Percentiles rank a stretch among this genome's conserved stretches.
phyloP scores from a whole-genome alignment of 2,329 filamentous ascomycete genomes.

The Fusarium chuoi region DNA sequence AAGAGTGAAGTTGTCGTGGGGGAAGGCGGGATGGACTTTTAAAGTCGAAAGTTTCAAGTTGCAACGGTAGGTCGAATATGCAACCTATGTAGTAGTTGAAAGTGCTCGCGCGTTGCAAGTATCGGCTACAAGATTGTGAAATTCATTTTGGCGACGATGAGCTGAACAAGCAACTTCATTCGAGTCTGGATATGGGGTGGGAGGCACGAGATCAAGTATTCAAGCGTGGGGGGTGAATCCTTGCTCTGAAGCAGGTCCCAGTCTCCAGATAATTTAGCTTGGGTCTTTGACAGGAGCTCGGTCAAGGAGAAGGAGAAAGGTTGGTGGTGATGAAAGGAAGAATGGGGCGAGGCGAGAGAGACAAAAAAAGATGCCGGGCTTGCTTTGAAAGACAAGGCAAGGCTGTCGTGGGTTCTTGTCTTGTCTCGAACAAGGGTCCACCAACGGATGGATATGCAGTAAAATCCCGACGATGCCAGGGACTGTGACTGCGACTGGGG shows the following conservation, averaged over 20 bases:
- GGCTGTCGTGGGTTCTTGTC: conserved; percentile 11
- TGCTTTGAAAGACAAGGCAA: conserved; percentile 23
- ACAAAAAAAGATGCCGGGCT: conserved; percentile 32
- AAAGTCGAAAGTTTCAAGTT: not conserved
- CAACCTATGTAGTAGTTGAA: conserved; percentile 26
- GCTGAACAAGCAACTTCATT: conserved; percentile 41
- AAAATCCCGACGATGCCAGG: conserved; percentile 29
- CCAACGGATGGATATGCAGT: conserved; percentile 24
- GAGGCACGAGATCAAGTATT: conserved; percentile 40
- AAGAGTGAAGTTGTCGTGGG: conserved; percentile 27
- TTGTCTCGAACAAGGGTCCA: conserved; percentile 29
- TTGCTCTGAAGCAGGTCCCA: conserved; percentile 15
- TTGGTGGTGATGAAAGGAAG: conserved; percentile 22
- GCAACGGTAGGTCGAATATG: conserved; percentile 22
- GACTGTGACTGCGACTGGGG: not conserved
- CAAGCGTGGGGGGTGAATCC: conserved; percentile 38
- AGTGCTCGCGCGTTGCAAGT: conserved; percentile 38
- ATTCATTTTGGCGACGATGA: conserved; percentile 42
- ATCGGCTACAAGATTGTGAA: conserved; percentile 37
- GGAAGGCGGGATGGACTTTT: conserved; percentile 16
- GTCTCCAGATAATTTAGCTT: conserved; percentile 6
- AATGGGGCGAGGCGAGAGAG: conserved; percentile 35
- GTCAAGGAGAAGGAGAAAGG: conserved; percentile 41
- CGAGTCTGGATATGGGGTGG: conserved; percentile 1
- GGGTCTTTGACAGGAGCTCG: conserved; percentile 29